Conservation (phyloP, 1,139 yeast genomes). For the Saccharomycopsis hybrid region DNA sequence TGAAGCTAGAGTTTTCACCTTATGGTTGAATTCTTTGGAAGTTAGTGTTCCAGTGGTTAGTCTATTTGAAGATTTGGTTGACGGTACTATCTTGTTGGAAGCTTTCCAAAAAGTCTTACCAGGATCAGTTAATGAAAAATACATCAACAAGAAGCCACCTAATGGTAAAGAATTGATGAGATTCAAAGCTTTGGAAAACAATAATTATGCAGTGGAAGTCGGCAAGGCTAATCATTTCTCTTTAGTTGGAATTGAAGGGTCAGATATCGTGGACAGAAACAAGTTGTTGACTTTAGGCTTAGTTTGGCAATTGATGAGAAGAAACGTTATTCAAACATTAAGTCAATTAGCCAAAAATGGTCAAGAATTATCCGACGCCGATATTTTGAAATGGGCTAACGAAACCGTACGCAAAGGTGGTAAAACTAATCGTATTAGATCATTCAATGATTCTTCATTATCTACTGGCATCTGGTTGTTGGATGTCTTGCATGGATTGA, state of each 20-base stretch:
- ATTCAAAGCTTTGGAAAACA: constrained; percentile 92
- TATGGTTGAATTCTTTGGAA: constrained; percentile 94
- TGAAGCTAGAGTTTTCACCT: constrained; percentile 96
- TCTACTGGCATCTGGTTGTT: constrained; percentile 75
- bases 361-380: constrained; percentile 69
- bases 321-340: constrained; percentile 83
- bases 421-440: constrained; percentile 58
- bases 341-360: constrained; percentile 67
- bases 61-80: constrained; percentile 89
- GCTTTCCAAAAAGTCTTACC: constrained; percentile 96
- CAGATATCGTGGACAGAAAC: constrained; percentile 93
- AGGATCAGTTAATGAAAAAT: constrained; percentile 76
- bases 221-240: constrained; percentile 92
- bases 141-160: constrained; percentile 75
- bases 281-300: constrained; percentile 86
- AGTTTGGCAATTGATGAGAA: constrained; percentile 98
- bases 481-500: constrained; percentile 86
- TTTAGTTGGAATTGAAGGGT: constrained; percentile 95
- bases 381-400: constrained; percentile 92
- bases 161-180: constrained; percentile 70
- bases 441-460: constrained; percentile 76
- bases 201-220: constrained; percentile 91
- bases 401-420: constrained; percentile 81
- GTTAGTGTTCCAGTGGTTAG: constrained; percentile 93
- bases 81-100: constrained; percentile 81